Evolutionary conservation across 1,139 yeast species (phyloP).

Genomic region (Debaryomyces nepalensis): DNA sequence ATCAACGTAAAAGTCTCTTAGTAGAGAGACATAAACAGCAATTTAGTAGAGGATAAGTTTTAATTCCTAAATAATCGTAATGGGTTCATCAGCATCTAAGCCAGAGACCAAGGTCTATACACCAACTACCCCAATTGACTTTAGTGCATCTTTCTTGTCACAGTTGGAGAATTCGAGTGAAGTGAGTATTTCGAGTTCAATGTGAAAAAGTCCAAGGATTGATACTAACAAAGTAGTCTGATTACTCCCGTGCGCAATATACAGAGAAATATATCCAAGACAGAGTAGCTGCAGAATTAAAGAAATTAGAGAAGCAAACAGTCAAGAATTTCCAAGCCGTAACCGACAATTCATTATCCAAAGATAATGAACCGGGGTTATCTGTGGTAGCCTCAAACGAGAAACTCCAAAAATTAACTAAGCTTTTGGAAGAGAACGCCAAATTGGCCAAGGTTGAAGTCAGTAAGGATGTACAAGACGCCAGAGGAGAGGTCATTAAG

Average conservation of each 20-base stretch:
- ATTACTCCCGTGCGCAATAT: slow-evolving; percentile 79
- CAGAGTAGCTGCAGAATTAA: slow-evolving; percentile 69
- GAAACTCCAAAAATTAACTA: slow-evolving; percentile 48
- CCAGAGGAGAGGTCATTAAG: slow-evolving; percentile 61
- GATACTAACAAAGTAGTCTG: slow-evolving; percentile 48
- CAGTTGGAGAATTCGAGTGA: slow-evolving; percentile 76
- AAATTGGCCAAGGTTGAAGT: slow-evolving; percentile 46
- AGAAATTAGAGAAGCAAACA: slow-evolving; percentile 64
- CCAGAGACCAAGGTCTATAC: slow-evolving; percentile 69
- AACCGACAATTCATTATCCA: slow-evolving; percentile 46
- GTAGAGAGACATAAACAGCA: slow-evolving; percentile 3
- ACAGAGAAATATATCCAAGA: slow-evolving; percentile 80
- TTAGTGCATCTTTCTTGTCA: slow-evolving; percentile 67
- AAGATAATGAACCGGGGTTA: slow-evolving; percentile 34
- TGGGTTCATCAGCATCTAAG: slow-evolving; percentile 63
- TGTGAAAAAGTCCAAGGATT: not conserved
- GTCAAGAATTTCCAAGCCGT: slow-evolving; percentile 57
- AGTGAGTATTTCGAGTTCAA: slow-evolving; percentile 34
- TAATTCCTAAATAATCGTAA: slow-evolving; percentile 20
- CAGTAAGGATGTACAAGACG: slow-evolving; percentile 35
- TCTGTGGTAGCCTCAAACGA: slow-evolving; percentile 42
- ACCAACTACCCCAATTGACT: slow-evolving; percentile 77
- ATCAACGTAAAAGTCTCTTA: slow-evolving; percentile 7
- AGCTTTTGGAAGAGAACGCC: slow-evolving; percentile 52
- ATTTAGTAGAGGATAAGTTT: not conserved